These are phyloP conservation scores for Afroboletus lepidellus DNA, from an alignment of 1,284 basidiomycete species.

Conservation along the genomic window DNA sequence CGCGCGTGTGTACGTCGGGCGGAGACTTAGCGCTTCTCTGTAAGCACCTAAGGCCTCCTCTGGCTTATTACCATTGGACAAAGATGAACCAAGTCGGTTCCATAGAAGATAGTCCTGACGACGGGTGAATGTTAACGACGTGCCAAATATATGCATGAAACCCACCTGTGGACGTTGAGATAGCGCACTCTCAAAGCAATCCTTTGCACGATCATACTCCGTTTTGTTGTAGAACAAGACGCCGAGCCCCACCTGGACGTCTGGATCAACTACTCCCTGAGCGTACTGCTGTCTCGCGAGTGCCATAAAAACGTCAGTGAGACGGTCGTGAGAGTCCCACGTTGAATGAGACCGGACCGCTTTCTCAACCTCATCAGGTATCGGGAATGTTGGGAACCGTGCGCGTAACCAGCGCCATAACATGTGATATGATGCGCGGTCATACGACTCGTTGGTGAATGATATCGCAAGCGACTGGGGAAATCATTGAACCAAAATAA, in stretches of 20 bases:
- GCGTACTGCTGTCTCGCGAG: slow-evolving; percentile 80
- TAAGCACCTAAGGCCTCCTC: slow-evolving; percentile 97
- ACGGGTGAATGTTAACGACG: neutral
- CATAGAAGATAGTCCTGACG: slow-evolving; percentile 88
- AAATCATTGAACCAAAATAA: neutral
- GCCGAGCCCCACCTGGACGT: slow-evolving; percentile 92
- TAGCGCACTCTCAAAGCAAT: slow-evolving; percentile 90
- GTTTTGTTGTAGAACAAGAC: slow-evolving; percentile 88
- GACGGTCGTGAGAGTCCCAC: slow-evolving; percentile 83
- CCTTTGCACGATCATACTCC: slow-evolving; percentile 79
- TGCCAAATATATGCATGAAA: slow-evolving; percentile 5
- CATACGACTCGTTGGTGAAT: slow-evolving; percentile 95
- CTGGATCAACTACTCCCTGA: slow-evolving; percentile 78
- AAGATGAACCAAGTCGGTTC: slow-evolving; percentile 94
- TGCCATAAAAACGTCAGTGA: slow-evolving; percentile 84
- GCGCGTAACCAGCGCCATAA: slow-evolving; percentile 85
- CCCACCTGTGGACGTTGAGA: slow-evolving; percentile 69
- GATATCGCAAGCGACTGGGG: slow-evolving; percentile 89
- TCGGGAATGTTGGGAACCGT: slow-evolving; percentile 67
- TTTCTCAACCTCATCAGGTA: slow-evolving; percentile 57
- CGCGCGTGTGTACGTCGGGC: slow-evolving; percentile 95
- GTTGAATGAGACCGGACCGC: slow-evolving; percentile 60
- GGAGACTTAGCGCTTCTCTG: slow-evolving; percentile 86
- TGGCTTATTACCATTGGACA: slow-evolving; percentile 93
- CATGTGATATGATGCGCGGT: slow-evolving; percentile 85